phyloP scores from a whole-genome alignment of 2,329 filamentous ascomycete species.

The Diaporthe australafricana region DNA sequence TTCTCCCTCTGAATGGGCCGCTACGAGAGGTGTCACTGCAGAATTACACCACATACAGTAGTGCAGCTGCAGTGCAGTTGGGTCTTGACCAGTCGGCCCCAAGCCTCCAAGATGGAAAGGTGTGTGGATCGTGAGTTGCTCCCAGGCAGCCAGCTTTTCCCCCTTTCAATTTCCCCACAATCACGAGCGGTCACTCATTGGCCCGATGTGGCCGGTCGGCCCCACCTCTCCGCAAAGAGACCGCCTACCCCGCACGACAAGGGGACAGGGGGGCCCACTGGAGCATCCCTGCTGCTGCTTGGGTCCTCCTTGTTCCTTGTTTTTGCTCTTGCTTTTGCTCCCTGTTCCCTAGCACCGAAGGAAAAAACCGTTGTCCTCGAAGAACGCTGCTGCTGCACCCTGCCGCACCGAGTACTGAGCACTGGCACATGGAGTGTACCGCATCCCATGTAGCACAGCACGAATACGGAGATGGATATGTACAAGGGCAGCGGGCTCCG shows the following conservation, averaged over 20 bases:
- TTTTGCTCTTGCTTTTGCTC: not conserved
- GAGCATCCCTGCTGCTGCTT: not conserved
- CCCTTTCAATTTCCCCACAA: constrained; percentile 27
- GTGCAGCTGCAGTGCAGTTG: not conserved
- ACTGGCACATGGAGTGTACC: not conserved
- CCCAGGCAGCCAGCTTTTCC: not conserved
- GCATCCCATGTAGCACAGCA: not conserved
- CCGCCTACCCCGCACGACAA: constrained; percentile 23
- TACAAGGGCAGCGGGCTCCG: not conserved
- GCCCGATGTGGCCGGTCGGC: not conserved
- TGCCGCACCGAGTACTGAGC: not conserved
- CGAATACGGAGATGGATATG: constrained; percentile 1
- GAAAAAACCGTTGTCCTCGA: constrained; percentile 21
- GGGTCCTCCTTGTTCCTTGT: constrained; percentile 25
- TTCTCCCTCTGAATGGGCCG: not conserved
- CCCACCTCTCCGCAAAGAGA: constrained; percentile 29
- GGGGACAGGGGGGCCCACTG: not conserved
- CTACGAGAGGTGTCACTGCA: constrained; percentile 14
- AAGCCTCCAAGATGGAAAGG: not conserved
- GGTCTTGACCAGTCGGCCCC: not conserved
- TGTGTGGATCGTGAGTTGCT: not conserved
- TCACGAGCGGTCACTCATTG: not conserved
- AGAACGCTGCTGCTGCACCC: not conserved
- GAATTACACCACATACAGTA: constrained; percentile 24
- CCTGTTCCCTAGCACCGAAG: not conserved